Conservation (phyloP, 805 yeast genomes). For the Pichia californica region DNA sequence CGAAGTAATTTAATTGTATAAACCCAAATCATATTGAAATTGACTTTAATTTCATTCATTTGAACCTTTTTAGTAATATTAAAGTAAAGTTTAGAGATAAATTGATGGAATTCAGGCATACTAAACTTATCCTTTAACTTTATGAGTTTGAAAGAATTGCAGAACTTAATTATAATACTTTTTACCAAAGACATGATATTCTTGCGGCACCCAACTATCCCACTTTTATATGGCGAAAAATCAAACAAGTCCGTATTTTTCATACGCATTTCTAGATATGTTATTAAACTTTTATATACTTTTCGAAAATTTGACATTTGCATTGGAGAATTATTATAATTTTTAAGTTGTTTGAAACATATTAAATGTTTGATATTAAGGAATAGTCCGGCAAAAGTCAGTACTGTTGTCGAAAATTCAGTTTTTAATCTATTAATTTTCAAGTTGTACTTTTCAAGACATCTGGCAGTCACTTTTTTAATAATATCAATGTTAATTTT, state of each 20-base stretch:
- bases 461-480: constrained; percentile 25
- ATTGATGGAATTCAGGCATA: neutral
- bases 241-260: constrained; percentile 6
- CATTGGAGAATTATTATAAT: constrained; percentile 13
- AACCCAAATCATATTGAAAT: constrained; percentile 1
- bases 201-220: constrained; percentile 12
- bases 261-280: constrained; percentile 7
- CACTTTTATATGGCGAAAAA: constrained; percentile 17
- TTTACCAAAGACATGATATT: constrained; percentile 15
- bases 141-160: constrained; percentile 15
- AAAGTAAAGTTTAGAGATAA: constrained; percentile 1
- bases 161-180: constrained; percentile 16
- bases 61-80: neutral
- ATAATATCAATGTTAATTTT: constrained; percentile 26
- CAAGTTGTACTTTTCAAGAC: constrained; percentile 39
- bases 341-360: constrained; percentile 27
- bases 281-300: constrained; percentile 16
- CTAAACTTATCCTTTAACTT: constrained; percentile 9
- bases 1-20: neutral
- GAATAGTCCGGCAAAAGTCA: constrained; percentile 39
- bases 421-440: constrained; percentile 36
- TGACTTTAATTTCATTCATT: neutral
- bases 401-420: constrained; percentile 12
- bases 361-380: constrained; percentile 30
- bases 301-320: constrained; percentile 11